Base-by-base conservation (phyloP, 2,329 filamentous ascomycete genomes). In the Neofusicoccum laricinum region DNA sequence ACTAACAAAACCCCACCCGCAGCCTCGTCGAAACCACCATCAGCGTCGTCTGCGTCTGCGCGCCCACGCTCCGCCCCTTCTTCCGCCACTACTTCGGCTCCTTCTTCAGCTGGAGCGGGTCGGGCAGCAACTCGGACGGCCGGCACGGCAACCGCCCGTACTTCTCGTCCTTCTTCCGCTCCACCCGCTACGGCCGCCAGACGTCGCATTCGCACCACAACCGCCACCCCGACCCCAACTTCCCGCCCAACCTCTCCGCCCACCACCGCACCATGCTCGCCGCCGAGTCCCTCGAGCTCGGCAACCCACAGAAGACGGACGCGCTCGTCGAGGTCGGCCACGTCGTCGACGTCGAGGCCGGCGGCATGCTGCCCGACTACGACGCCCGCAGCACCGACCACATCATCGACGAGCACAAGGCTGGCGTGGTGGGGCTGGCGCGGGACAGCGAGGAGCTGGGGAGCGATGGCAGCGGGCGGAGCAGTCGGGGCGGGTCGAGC, bases 1-100 rank as follows among this genome's bases (percentile, higher is more conserved):
- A 30, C 25, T 30, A 30, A 30, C 25, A 30, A 1, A 4, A 30
- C 5, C 5, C 1, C 25, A 30, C 25, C 25, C 5, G 7, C 51
- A 57, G 51, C 12, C 51, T 57, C 19, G 38, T 43, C 15, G 55
- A 59, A 46, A 59, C 55, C 7, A 59, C 55, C 12, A 38, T 59
- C 21, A 46, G 55, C 41, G 46, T 59, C 40, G 41, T 59, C 40
- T 59, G 55, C 55, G 55, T 48, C 21, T 59, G 55, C 55, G 55
- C 43, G 15, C 55, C 55, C n/a, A 48, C 55, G 3, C 55, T 59
- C 14, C 55, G 55, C 41, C 55, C 55, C 21, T 59, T 59, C 55
- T 46, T 59, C 25, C 55, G 55, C 55, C 55, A 25, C 4, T 30
- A 59, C 55, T 59, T 46, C 55, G 55, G 55, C 30, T 30, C 51